phyloP scores from a whole-genome alignment of 306 rosid genomes.

The Oxytropis ochrocephala region DNA sequence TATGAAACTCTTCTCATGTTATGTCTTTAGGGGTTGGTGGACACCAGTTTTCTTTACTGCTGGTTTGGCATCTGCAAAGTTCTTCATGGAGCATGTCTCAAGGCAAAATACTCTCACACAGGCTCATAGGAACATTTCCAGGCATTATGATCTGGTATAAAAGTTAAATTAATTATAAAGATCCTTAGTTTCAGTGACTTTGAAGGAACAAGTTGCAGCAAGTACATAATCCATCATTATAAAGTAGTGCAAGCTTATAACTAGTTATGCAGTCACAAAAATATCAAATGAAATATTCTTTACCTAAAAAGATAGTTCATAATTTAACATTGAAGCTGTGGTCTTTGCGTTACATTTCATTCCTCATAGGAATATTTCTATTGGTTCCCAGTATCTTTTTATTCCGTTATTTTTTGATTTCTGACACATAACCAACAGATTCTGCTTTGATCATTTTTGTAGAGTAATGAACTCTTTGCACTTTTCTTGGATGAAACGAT shows the following conservation, averaged over 20 bases:
- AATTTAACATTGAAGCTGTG: neutral
- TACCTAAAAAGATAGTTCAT: neutral
- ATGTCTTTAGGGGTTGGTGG: constrained; percentile 82
- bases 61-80: constrained; percentile 64
- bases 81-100: constrained; percentile 57
- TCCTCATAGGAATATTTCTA: neutral
- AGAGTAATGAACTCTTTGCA: constrained; percentile 88
- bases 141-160: constrained; percentile 82
- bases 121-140: constrained; percentile 85
- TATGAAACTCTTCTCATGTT: constrained; percentile 1
- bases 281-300: neutral
- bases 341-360: neutral
- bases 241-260: neutral
- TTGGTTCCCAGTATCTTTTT: neutral
- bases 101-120: constrained; percentile 85
- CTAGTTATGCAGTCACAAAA: neutral
- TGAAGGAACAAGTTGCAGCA: neutral
- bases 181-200: neutral
- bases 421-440: neutral
- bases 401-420: neutral
- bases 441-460: constrained; percentile 24
- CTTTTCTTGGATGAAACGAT: constrained; percentile 83
- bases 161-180: neutral
- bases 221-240: neutral
- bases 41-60: constrained; percentile 78